A percentile compares a stretch with the other conserved stretches of the same genome.
phyloP scores from a whole-genome alignment of 2,329 filamentous ascomycete genomes.

The Aspergillus nomiae region DNA sequence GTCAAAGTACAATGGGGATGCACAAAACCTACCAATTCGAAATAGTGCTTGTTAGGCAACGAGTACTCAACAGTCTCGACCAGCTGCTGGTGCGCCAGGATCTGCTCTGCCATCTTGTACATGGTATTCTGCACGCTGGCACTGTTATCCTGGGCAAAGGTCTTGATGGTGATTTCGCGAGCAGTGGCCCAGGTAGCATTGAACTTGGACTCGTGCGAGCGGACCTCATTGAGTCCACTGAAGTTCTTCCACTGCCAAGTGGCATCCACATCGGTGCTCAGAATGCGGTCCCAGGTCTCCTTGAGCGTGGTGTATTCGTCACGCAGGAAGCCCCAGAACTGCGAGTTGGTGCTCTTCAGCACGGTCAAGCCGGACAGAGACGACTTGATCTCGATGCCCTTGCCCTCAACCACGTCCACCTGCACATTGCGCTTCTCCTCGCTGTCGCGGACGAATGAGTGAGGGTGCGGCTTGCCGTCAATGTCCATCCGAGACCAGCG shows the following conservation, averaged over 20 bases:
- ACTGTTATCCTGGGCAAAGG: constrained; percentile 86
- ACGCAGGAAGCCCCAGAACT: constrained; percentile 90
- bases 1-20: neutral
- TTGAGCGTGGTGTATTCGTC: constrained; percentile 90
- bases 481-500: constrained; percentile 88
- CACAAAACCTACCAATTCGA: constrained; percentile 69
- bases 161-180: constrained; percentile 83
- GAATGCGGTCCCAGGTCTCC: constrained; percentile 92
- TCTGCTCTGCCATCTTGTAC: constrained; percentile 96
- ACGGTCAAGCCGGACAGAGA: constrained; percentile 81
- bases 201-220: constrained; percentile 66
- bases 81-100: constrained; percentile 73
- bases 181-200: constrained; percentile 76
- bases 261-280: constrained; percentile 89
- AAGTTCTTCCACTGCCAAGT: constrained; percentile 84
- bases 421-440: constrained; percentile 84
- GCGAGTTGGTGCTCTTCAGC: constrained; percentile 93
- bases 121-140: constrained; percentile 95
- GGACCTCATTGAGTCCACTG: constrained; percentile 66
- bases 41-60: constrained; percentile 98
- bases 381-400: constrained; percentile 74
- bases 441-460: constrained; percentile 91
- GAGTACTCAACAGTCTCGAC: constrained; percentile 76
- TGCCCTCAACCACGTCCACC: constrained; percentile 65
- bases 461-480: constrained; percentile 87